A percentile compares a stretch with the other conserved stretches of the same genome.
Conservation (phyloP, 2,329 filamentous ascomycete genomes). For the Gaeumannomyces sp. region DNA sequence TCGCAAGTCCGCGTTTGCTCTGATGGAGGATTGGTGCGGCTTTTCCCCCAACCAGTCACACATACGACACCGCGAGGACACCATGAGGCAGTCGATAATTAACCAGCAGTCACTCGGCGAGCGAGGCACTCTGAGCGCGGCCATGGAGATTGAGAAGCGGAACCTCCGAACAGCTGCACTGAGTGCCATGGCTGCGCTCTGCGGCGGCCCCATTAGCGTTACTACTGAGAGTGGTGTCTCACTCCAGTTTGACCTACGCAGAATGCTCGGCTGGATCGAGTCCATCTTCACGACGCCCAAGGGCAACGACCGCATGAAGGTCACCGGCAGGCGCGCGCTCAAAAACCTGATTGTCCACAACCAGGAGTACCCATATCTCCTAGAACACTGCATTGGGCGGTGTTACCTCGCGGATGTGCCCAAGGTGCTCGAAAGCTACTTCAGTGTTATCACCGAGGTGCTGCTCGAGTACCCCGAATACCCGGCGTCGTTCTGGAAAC, state of each 20-base stretch:
- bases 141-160: slow-evolving; percentile 95
- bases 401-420: slow-evolving; percentile 78
- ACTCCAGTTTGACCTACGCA: slow-evolving; percentile 83
- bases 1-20: slow-evolving; percentile 84
- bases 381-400: slow-evolving; percentile 84
- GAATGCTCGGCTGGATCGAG: slow-evolving; percentile 93
- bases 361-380: slow-evolving; percentile 73
- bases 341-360: slow-evolving; percentile 90
- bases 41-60: slow-evolving; percentile 87
- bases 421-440: slow-evolving; percentile 91
- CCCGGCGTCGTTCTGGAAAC: slow-evolving; percentile 81
- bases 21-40: slow-evolving; percentile 99
- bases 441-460: slow-evolving; percentile 84
- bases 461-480: slow-evolving; percentile 79
- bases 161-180: slow-evolving; percentile 85
- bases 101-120: slow-evolving; percentile 72
- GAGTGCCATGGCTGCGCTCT: slow-evolving; percentile 92
- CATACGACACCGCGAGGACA: slow-evolving; percentile 75
- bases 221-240: slow-evolving; percentile 82
- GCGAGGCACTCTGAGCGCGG: slow-evolving; percentile 72
- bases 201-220: slow-evolving; percentile 77
- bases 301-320: slow-evolving; percentile 83
- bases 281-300: slow-evolving; percentile 74
- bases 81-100: slow-evolving; percentile 78
- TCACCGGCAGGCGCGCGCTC: slow-evolving; percentile 80